A percentile compares a stretch with the other conserved stretches of the same genome.
These are phyloP conservation scores for Spathaspora arborariae DNA, from an alignment of 805 yeast species.

Conservation along the genomic window DNA sequence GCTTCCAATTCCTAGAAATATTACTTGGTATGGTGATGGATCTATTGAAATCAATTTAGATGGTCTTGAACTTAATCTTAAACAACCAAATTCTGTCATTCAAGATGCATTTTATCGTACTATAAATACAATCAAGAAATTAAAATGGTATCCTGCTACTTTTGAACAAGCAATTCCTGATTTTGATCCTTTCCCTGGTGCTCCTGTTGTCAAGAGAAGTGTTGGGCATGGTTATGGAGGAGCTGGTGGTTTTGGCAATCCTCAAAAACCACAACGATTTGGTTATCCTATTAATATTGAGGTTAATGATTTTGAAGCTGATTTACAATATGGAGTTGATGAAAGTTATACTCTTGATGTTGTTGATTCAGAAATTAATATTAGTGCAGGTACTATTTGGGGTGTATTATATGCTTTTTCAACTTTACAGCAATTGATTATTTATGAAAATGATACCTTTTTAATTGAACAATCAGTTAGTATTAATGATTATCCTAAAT, in stretches of 20 bases:
- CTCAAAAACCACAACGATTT: neutral
- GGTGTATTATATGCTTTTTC: constrained; percentile 40
- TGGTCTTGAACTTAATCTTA: neutral
- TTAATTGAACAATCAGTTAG: constrained; percentile 29
- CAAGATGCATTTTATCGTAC: constrained; percentile 6
- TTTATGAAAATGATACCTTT: constrained; percentile 20
- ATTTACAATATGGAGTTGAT: constrained; percentile 32
- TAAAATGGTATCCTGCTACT: constrained; percentile 35
- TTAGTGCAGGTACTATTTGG: constrained; percentile 33
- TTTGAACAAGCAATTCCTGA: constrained; percentile 18
- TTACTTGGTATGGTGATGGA: constrained; percentile 16
- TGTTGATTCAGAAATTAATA: constrained; percentile 12
- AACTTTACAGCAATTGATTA: constrained; percentile 38
- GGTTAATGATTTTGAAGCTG: constrained; percentile 18
- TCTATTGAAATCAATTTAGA: constrained; percentile 7
- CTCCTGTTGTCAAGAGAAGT: neutral
- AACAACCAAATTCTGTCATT: constrained; percentile 1
- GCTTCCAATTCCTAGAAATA: constrained; percentile 19
- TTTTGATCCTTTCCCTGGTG: neutral
- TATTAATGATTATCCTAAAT: constrained; percentile 32
- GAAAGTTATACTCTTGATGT: constrained; percentile 29
- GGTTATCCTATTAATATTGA: constrained; percentile 6
- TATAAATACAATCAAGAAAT: constrained; percentile 11
- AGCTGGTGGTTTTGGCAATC: neutral
- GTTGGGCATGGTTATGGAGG: neutral